Percentiles rank a stretch among this genome's conserved stretches.
Evolutionary conservation across 768 basidiomycete species (phyloP).

Genomic region (Leccinum obscurum): DNA sequence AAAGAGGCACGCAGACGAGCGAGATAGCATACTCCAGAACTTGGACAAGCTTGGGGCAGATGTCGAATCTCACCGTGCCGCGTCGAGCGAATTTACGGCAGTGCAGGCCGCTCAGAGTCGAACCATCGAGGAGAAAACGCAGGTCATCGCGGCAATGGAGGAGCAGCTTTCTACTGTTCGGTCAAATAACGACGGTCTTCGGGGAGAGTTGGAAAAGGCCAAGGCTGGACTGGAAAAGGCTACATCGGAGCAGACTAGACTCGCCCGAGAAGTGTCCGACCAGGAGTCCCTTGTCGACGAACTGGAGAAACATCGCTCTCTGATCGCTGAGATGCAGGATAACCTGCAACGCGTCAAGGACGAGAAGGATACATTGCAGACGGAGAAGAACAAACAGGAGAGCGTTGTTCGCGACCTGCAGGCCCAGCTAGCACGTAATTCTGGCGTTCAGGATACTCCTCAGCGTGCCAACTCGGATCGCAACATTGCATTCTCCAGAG

Average conservation of each 20-base stretch:
- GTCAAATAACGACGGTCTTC: slow-evolving; percentile 45
- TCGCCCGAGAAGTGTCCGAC: slow-evolving; percentile 71
- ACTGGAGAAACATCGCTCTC: slow-evolving; percentile 73
- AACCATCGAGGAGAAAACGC: slow-evolving; percentile 51
- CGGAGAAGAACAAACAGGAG: slow-evolving; percentile 72
- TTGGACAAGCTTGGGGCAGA: slow-evolving; percentile 50
- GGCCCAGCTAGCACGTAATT: slow-evolving; percentile 62
- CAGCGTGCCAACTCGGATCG: slow-evolving; percentile 58
- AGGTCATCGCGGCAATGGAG: slow-evolving; percentile 49
- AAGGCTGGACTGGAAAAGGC: slow-evolving; percentile 60
- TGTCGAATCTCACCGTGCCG: slow-evolving; percentile 50
- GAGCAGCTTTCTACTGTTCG: slow-evolving; percentile 45
- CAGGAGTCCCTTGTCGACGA: slow-evolving; percentile 73
- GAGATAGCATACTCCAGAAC: slow-evolving; percentile 41
- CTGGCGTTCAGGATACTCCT: slow-evolving; percentile 37
- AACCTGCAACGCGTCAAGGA: slow-evolving; percentile 77
- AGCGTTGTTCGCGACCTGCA: slow-evolving; percentile 75
- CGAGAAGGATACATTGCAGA: slow-evolving; percentile 75
- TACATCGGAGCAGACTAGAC: slow-evolving; percentile 56
- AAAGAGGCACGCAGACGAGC: slow-evolving; percentile 22
- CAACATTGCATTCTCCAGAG: slow-evolving; percentile 53
- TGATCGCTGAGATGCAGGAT: slow-evolving; percentile 75
- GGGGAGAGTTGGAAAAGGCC: slow-evolving; percentile 44
- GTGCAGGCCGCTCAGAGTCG: slow-evolving; percentile 45
- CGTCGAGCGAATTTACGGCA: slow-evolving; percentile 41